A percentile compares a stretch with the other conserved stretches of the same genome.
These are phyloP conservation scores for Posidonia australis DNA, from an alignment of 106 monocot species.

Conservation along the genomic window DNA sequence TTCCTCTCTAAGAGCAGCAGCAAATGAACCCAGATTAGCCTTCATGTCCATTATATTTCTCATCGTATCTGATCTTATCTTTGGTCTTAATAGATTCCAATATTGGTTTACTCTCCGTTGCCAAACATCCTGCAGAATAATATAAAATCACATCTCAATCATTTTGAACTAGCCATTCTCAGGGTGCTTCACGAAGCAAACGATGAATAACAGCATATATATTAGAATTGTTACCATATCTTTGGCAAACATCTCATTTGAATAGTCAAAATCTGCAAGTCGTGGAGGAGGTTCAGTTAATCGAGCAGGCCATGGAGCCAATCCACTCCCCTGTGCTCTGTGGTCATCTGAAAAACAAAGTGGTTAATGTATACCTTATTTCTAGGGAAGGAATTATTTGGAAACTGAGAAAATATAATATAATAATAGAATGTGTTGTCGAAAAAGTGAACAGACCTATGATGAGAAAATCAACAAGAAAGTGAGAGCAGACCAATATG, in stretches of 20 bases:
- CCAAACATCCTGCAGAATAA: constrained; percentile 54
- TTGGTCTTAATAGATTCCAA: constrained; percentile 53
- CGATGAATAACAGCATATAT: neutral
- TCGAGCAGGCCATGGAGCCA: constrained; percentile 86
- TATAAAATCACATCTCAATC: neutral
- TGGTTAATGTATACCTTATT: neutral
- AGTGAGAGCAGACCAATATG: no score
- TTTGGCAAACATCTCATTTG: constrained; percentile 49
- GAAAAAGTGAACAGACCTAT: no score
- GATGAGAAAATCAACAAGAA: no score
- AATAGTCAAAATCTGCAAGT: constrained; percentile 53
- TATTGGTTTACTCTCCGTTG: constrained; percentile 55
- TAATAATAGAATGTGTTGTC: no score
- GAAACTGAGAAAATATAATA: neutral
- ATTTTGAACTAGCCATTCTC: neutral
- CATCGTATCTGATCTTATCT: constrained; percentile 47
- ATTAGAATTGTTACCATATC: constrained; percentile 42
- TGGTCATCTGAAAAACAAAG: constrained; percentile 40
- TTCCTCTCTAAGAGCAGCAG: constrained; percentile 74
- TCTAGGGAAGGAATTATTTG: neutral
- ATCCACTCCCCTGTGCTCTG: constrained; percentile 54
- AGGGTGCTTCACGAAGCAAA: neutral
- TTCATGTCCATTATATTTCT: constrained; percentile 99
- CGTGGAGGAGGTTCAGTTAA: constrained; percentile 66
- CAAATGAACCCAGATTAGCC: constrained; percentile 84